Base-by-base conservation (phyloP, 306 rosid genomes). In the Heteromeles arbutifolia region DNA sequence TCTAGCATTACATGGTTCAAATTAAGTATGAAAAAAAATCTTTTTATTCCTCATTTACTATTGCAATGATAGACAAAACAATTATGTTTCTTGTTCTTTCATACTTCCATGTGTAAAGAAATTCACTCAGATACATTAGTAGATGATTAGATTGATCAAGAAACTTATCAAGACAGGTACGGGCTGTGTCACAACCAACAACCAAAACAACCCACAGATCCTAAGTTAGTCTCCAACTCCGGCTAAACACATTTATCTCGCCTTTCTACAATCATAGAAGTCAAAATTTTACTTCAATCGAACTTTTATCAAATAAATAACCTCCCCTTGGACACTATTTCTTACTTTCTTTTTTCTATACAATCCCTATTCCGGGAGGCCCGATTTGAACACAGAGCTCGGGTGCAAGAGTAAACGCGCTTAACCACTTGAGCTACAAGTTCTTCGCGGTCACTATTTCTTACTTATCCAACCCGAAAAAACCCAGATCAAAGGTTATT, bases 1-100 rank as follows among this genome's bases (percentile, higher is more conserved):
- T 80, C 62, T 48, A 81, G 56, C 76, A 50, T 57, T 73, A 65
- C 26, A 66, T 74, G 10, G 69, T 31, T 52, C 68, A 76, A 67
- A 65, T 37, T 32, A 76, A 73, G 74, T 64, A 63, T 13, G 62
- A 62, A 72, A 44, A 29, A 17, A 6, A 37, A 37, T 7, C 10
- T 73, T 39, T 15, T 32, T 57, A 57, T 57, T 57, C 66, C 34
- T n/a, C 76, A 32, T 34, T 12, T 24, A 43, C 10, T 17, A 73
- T 4, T 22, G 43, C 56, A 59, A 41, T 43, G 4, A 63, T 6
- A 58, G 12, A 56, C 22, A 11, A 77, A 21, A 61, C 26, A 61
- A 29, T 43, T n/a, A 37, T 11, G 52, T 37, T 39, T 67, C 26
- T 56, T 37, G 24, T 32, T 56, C 52, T 28, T 73, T 28, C 24